Base-by-base conservation (phyloP, 345 rosid species). In the Hypericum androsaemum region DNA sequence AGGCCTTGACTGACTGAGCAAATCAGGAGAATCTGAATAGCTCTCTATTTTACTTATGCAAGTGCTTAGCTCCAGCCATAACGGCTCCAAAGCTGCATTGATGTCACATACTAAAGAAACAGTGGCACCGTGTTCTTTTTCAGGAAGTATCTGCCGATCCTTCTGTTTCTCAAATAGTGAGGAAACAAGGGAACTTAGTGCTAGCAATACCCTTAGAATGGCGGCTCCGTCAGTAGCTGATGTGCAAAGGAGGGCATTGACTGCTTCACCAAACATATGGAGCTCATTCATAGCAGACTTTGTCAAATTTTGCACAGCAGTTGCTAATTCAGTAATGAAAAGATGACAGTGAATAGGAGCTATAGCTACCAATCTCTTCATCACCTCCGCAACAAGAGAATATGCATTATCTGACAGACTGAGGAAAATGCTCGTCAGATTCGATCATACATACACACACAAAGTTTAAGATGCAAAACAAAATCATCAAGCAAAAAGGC, bases 351-450 rank as follows among this genome's bases (percentile, higher is more conserved):
- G 96, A 59, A 65, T 70, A 14, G 95, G 95, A 54, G 92, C 82
- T 69, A 79, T 77, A 17, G 77, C 76, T 50, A 90, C 96, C 71
- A 90, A 60, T 70, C 81, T 90, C 64, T 82, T 87, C 79, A 90
- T 75, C 59, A 90, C 96, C 70, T 84, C 98, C 6, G 88, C 92
- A 48, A 83, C 96, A 46, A 84, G 89, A 66, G 76, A 53, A 44
- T 90, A 87, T 52, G 98, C 92, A 43, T 75, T 82, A 75, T 90
- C 98, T 67, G 98, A 90, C 80, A 90, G 71, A 62, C 98, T 90
- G 85, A 17, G 48, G 36, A 14, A 37, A 53, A 57, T 61, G 47
- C 37, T 47, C 17, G 37, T 6, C 16, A 54, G 16, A 59, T 66
- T n/a, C 57, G 67, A 39, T 45, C 36, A 46, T 7, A 46, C 8